Evolutionary conservation across 139 green algal genomes (phyloP), one percentile per base, ranked within the genome.

Genomic region (Nannochloris sp.): DNA sequence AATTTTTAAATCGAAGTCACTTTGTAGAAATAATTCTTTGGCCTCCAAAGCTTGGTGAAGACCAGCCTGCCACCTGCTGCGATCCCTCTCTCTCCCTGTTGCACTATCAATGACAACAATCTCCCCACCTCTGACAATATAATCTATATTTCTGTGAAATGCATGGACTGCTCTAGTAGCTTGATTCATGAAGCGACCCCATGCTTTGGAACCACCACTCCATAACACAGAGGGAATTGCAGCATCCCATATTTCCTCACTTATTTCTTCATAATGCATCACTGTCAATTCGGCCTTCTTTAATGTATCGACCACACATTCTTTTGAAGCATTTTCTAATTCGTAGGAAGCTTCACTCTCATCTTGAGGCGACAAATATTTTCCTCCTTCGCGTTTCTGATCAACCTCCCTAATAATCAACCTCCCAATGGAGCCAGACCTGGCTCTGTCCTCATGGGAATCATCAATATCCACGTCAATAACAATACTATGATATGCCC

Each of bases 11-110:
- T 62, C 55, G 44, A 92, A 73, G 23, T 53, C 46, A 19, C 46
- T 53, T 53, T 53, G 46, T 25, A 53, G 46, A 11, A 21, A 21
- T n/a, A 21, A 7, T 19, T 66, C 60, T 65, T 93, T 89, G 6
- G 83, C 83, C 70, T 93, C 86, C 7, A 92, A 53, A 3, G 86
- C 84, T 58, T 88, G 80, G 61, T 93, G 85, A 18, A 93, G 48
- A n/a, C 70, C 69, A 23, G 82, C 72, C 1, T 48, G 66, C 80
- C 81, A 93, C n/a, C 85, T 67, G 37, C 68, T 74, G 3, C 57
- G 54, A 2, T 37, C 11, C 36, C 44, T 61, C 12, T 76, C 59
- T 3, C 83, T 67, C 6, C 83, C 81, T 8, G 74, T 87, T 57
- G 68, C 67, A 48, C 67, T 65, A 64, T 92, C 76, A 10, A 93